Evolutionary conservation across 31 red algal genomes (phyloP), one percentile per base, ranked within the genome.

Genomic region (Endocladia muricata): DNA sequence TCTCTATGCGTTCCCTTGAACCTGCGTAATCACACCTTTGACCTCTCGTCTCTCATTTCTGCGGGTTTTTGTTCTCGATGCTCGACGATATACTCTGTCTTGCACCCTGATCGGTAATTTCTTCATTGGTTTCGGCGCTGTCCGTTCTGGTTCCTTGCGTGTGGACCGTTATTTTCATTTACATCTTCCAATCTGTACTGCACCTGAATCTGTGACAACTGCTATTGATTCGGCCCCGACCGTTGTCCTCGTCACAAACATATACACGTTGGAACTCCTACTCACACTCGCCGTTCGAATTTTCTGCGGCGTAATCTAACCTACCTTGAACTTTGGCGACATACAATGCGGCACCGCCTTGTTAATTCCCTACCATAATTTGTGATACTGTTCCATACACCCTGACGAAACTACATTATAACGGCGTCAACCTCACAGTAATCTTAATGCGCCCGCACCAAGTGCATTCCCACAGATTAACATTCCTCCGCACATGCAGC

Each of bases 401-500:
- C n/a, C n/a, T n/a, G n/a, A n/a, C n/a, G n/a, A n/a, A n/a, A n/a
- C n/a, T n/a, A n/a, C n/a, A n/a, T n/a, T n/a, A n/a, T n/a, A n/a
- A n/a, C n/a, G n/a, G n/a, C n/a, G 0, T 28, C 62, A 67, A n/a
- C 21, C 17, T 23, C 28, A 38, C 43, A 75, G 71, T 75, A 58
- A 55, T 30, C 59, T 56, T 52, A 37, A 21, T 57, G 71, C 29
- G 59, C 29, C 43, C 25, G 29, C 71, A 19, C 71, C 38, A n/a
- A 75, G 59, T 75, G 43, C 47, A 32, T 75, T 58, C 33, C 71
- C 71, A 33, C 71, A 55, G 38, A 75, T 75, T 52, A 75, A 75
- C 51, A 30, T 37, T 4, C 71, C 71, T 29, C 23, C 43, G n/a
- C 71, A 55, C 51, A 75, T 75, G 48, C 71, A 75, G 38, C 21